Evolutionary conservation across 495 filamentous ascomycete species (phyloP).

Genomic region (Xylaria curta): DNA sequence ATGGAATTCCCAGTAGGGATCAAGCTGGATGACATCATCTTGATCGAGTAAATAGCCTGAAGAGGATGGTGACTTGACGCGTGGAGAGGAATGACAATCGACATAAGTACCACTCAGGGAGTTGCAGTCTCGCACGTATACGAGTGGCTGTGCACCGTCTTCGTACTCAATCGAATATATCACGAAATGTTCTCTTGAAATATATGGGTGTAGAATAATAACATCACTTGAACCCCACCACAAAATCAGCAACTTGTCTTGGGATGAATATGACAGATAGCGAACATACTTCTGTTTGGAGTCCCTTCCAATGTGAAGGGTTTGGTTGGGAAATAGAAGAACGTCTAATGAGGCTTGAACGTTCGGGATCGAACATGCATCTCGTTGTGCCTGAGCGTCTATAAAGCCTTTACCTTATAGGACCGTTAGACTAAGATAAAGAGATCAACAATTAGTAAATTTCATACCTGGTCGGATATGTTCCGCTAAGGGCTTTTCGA

Average conservation of each 20-base stretch:
- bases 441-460: background rate
- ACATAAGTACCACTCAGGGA: conserved; percentile 64
- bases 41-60: conserved; percentile 58
- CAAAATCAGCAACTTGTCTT: background rate
- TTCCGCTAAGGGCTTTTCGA: conserved; percentile 4
- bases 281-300: conserved; percentile 3
- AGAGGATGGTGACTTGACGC: conserved; percentile 30
- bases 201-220: conserved; percentile 44
- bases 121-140: conserved; percentile 66
- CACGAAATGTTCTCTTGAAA: conserved; percentile 67
- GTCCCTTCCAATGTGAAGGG: conserved; percentile 14
- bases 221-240: conserved; percentile 10
- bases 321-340: background rate
- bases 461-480: conserved; percentile 30
- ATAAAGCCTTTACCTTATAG: conserved; percentile 16
- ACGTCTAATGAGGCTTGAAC: conserved; percentile 4
- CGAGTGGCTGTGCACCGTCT: conserved; percentile 52
- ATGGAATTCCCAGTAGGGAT: conserved; percentile 43
- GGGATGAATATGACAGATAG: background rate
- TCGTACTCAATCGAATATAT: conserved; percentile 66
- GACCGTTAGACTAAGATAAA: background rate
- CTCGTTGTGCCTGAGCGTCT: background rate
- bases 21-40: conserved; percentile 60
- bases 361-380: background rate
- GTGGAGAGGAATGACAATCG: conserved; percentile 55